Evolutionary conservation across 2,329 filamentous ascomycete species (phyloP), one percentile per base, ranked within the genome.

Genomic region (Aspergillus puulaauensis): DNA sequence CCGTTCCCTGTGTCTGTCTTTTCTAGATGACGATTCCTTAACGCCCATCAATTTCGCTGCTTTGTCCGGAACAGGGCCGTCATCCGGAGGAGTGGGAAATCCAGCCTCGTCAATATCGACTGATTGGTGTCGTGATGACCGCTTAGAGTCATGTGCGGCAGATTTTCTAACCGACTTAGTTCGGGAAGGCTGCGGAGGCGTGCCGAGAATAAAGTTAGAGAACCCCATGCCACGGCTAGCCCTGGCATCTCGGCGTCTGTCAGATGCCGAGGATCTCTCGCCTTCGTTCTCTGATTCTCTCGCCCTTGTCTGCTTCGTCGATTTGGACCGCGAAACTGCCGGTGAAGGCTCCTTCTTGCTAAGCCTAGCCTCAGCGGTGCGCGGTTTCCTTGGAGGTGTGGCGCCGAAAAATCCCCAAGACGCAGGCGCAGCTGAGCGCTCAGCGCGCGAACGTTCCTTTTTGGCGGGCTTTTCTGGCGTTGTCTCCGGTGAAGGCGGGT

Each of bases 321-420:
- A 86, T 69, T 85, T 87, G 9, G 84, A 84, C 48, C 83, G 77
- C 23, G 71, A 75, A 44, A 85, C 62, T 9, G 74, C 77, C 14
- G 81, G 72, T 2, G 71, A 76, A 11, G 73, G 68, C 15, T 68
- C 72, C 56, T 79, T 77, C 57, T 72, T 65, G 37, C 76, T 75
- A 4, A 68, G 65, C 45, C 69, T 73, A 12, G 70, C 67, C 53
- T 84, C 82, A 66, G 82, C 87, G 63, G 82, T 81, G 61, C 70
- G 65, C 21, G 79, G 69, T 63, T 79, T 81, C 62, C 76, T 79
- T 4, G 77, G 68, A 19, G 80, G 75, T 3, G 82, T 78, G 15
- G 86, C 82, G 17, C 83, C 85, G 89, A 89, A 93, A 71, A 86
- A 86, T 37, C 87, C 88, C 91, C 91, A 95, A 31, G 89, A 86